Base-by-base conservation (phyloP, 768 basidiomycete genomes). In the Dentipellis fragilis region DNA sequence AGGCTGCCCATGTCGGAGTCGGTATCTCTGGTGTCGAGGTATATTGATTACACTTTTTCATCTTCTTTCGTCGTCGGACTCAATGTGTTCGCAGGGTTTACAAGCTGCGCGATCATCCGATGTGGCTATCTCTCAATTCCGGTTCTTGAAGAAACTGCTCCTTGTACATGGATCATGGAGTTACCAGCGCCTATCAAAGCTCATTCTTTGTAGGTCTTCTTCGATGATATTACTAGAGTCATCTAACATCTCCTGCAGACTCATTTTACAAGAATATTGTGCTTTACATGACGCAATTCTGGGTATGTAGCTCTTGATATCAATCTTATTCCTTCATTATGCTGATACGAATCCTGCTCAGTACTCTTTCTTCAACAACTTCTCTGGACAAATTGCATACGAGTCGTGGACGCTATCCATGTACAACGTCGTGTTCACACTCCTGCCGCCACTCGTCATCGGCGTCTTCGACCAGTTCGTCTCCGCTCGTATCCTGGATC, bases 221-320 rank as follows among this genome's bases (percentile, higher is more conserved):
- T 12, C 14, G 10, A 10, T 21, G 14, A 17, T 54, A 11, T 17
- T 17, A 34, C 21, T 49, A 37, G 52, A 10, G 53, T 63, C 22
- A 6, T 66, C 36, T 49, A 34, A 56, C 39, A 38, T 52, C 1
- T 22, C 48, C 56, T 34, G 12, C 64, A 96, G 93, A 90, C 71
- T 96, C 93, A 1, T 97, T 99, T 74, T 99, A 98, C 78, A 99
- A 99, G 69, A 99, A 99, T 69, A 97, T 98, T 59, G 87, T 87
- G 34, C 77, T 99, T 14, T 98, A 98, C 69, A 92, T 99, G 91
- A 96, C 93, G 21, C 91, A 95, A 59, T 98, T 98, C 69, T 98
- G 94, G 93, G 94, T 93, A 69, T 21, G 79, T 37, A 38, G 39
- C 16, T 35, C 19, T 19, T 10, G 34, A n/a, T 11, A 17, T 22